Conservation (phyloP, 441 rosid genomes). For the Gossypium davidsonii region DNA sequence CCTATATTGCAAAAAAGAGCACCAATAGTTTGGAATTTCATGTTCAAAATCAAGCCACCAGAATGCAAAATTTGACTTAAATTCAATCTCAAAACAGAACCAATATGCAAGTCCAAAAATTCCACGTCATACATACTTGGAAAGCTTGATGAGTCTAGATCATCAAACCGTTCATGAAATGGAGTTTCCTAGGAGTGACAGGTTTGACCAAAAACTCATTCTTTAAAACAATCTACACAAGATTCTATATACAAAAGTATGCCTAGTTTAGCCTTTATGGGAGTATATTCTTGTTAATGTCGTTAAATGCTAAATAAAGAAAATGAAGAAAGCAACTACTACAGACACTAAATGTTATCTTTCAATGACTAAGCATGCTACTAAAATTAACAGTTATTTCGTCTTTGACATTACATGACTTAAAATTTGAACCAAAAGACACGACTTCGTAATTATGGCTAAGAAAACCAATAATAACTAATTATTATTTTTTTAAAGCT, state of each 20-base stretch:
- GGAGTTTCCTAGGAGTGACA: neutral
- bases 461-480: neutral
- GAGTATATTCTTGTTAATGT: neutral
- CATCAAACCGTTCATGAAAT: neutral
- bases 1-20: neutral
- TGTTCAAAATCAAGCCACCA: neutral
- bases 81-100: neutral
- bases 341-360: neutral
- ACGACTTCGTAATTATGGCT: neutral
- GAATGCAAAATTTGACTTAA: neutral
- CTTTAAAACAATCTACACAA: neutral
- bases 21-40: neutral
- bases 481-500: neutral
- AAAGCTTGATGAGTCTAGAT: constrained; percentile 3
- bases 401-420: neutral
- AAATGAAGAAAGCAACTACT: neutral
- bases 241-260: neutral
- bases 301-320: neutral
- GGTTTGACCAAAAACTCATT: neutral
- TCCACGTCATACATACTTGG: neutral
- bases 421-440: neutral
- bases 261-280: neutral
- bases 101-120: neutral
- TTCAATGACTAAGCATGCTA: neutral
- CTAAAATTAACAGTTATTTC: neutral